Conservation (phyloP, 2,329 filamentous ascomycete genomes). For the Calonectria multiphialidica region DNA sequence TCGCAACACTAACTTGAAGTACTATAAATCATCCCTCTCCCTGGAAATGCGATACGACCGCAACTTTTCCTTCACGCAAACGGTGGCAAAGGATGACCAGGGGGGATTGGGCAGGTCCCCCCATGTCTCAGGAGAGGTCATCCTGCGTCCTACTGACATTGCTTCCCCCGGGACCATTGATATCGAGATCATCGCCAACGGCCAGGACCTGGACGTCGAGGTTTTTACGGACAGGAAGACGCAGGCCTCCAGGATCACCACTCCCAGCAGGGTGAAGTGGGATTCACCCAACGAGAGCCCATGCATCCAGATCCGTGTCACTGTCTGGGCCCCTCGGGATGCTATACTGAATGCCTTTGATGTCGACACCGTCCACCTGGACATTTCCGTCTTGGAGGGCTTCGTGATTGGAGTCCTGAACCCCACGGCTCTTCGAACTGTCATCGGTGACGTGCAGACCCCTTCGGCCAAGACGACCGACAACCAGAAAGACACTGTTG, state of each 20-base stretch:
- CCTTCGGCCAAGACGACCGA: slow-evolving; percentile 44
- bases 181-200: slow-evolving; percentile 60
- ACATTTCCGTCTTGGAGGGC: slow-evolving; percentile 54
- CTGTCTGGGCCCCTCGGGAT: slow-evolving; percentile 58
- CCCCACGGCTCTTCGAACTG: slow-evolving; percentile 48
- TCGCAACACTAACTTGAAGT: slow-evolving; percentile 28
- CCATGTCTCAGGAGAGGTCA: slow-evolving; percentile 58
- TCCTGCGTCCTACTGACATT: slow-evolving; percentile 54
- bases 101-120: slow-evolving; percentile 45
- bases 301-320: slow-evolving; percentile 62
- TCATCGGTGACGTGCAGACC: slow-evolving; percentile 54
- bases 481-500: slow-evolving; percentile 34
- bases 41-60: slow-evolving; percentile 51
- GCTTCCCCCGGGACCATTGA: slow-evolving; percentile 53
- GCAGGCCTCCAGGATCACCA: slow-evolving; percentile 55
- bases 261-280: slow-evolving; percentile 52
- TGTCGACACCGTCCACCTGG: slow-evolving; percentile 54
- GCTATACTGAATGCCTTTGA: slow-evolving; percentile 52
- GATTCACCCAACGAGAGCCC: slow-evolving; percentile 44
- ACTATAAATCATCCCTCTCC: not conserved
- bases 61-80: slow-evolving; percentile 56
- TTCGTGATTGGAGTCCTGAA: slow-evolving; percentile 50
- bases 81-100: slow-evolving; percentile 38
- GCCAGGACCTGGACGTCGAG: slow-evolving; percentile 53
- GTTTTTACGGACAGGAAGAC: slow-evolving; percentile 47